Percentiles rank a stretch among this genome's conserved stretches.
These are phyloP conservation scores for Pyronema omphalodes DNA, from an alignment of 495 filamentous ascomycete genomes.

Conservation along the genomic window DNA sequence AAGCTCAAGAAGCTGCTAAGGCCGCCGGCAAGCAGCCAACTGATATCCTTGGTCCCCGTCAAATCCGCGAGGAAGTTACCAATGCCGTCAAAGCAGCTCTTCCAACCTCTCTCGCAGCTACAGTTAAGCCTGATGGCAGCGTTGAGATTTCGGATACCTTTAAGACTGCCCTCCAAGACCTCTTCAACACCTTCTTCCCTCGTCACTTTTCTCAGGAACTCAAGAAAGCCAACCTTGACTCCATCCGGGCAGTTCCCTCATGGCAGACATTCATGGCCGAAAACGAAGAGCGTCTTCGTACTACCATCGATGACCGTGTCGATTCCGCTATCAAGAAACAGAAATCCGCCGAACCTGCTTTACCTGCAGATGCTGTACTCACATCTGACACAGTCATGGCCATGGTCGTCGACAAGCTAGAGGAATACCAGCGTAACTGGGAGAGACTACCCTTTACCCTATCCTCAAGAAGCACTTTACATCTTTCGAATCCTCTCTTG, in stretches of 20 bases:
- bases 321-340: neutral
- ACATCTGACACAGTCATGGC: conserved; percentile 12
- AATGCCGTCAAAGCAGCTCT: conserved; percentile 3
- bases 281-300: conserved; percentile 9
- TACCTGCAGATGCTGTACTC: conserved; percentile 8
- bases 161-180: conserved; percentile 10
- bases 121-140: conserved; percentile 7
- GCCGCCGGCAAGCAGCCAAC: neutral
- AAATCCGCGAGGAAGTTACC: neutral
- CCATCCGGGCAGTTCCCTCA: conserved; percentile 7
- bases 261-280: conserved; percentile 17
- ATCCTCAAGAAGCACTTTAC: neutral
- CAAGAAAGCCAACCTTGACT: neutral
- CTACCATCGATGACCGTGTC: neutral
- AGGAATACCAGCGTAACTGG: neutral
- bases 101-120: conserved; percentile 9
- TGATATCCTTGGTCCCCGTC: neutral
- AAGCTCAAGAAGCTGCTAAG: neutral
- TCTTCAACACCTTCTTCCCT: conserved; percentile 11
- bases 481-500: neutral
- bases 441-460: neutral
- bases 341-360: neutral
- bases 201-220: neutral
- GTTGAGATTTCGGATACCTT: conserved; percentile 9
- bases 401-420: conserved; percentile 6